Conservation (phyloP, 192 early-diverging fungal genomes). For the Coemansia sp. region DNA sequence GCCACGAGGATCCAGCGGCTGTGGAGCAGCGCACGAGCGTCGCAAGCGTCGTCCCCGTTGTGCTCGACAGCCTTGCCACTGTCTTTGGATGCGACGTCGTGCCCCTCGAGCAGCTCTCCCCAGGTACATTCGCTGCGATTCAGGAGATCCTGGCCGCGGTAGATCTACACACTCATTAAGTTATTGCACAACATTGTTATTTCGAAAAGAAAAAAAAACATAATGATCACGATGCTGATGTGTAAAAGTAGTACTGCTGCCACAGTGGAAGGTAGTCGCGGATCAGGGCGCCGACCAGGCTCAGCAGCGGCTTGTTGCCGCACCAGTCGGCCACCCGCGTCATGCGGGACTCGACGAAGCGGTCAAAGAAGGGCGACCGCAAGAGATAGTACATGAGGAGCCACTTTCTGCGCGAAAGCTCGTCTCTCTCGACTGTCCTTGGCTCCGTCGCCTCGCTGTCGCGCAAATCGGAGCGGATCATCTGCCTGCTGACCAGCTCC, state of each 20-base stretch:
- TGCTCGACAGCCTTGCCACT: slow-evolving; percentile 32
- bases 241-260: slow-evolving; percentile 91
- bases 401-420: slow-evolving; percentile 70
- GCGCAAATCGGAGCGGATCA: slow-evolving; percentile 44
- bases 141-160: slow-evolving; percentile 14
- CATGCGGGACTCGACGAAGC: slow-evolving; percentile 68
- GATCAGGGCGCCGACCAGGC: slow-evolving; percentile 73
- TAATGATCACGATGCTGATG: slow-evolving; percentile 55
- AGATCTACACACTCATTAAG: neutral
- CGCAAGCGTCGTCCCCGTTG: slow-evolving; percentile 17
- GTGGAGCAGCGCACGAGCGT: slow-evolving; percentile 9
- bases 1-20: neutral
- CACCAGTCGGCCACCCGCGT: slow-evolving; percentile 63
- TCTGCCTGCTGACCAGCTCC: slow-evolving; percentile 61
- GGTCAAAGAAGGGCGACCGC: slow-evolving; percentile 79
- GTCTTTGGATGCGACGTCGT: slow-evolving; percentile 32
- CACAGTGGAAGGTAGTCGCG: slow-evolving; percentile 88
- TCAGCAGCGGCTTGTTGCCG: slow-evolving; percentile 74
- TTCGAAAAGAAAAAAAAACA: slow-evolving; percentile 9
- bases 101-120: slow-evolving; percentile 38
- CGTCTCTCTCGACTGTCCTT: slow-evolving; percentile 70
- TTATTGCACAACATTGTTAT: neutral
- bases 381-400: slow-evolving; percentile 80
- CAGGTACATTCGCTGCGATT: slow-evolving; percentile 22
- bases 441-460: slow-evolving; percentile 37